A percentile compares a stretch with the other conserved stretches of the same genome.
Evolutionary conservation across 1,284 basidiomycete genomes (phyloP).

Genomic region (Macrocystidia cucumis): DNA sequence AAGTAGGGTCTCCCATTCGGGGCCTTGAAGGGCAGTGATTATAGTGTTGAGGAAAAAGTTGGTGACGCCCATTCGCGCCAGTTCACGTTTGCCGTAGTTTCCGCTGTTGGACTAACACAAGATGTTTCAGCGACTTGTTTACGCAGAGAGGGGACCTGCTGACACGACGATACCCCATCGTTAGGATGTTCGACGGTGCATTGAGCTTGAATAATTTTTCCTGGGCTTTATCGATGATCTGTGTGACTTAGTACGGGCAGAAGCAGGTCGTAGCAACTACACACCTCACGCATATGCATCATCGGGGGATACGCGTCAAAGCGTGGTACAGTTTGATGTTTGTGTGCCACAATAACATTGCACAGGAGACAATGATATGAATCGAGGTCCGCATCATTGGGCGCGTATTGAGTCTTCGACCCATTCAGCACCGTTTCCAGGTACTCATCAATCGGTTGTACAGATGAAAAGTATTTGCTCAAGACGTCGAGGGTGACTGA

Average conservation of each 20-base stretch:
- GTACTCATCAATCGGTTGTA: conserved; percentile 33
- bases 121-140: conserved; percentile 1
- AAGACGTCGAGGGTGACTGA: no score
- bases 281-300: conserved; percentile 50
- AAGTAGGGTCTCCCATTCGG: conserved; percentile 63
- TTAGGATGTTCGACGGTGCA: conserved; percentile 46
- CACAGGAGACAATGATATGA: conserved; percentile 33
- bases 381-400: conserved; percentile 23
- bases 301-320: conserved; percentile 29
- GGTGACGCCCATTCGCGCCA: conserved; percentile 26
- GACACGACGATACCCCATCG: conserved; percentile 58
- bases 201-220: conserved; percentile 39
- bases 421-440: conserved; percentile 27
- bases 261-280: conserved; percentile 9
- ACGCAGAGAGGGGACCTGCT: conserved; percentile 11
- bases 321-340: no score
- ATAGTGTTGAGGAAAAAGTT: conserved; percentile 72
- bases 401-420: conserved; percentile 7
- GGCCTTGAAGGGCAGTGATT: conserved; percentile 54
- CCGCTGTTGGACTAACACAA: conserved; percentile 15
- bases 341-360: conserved; percentile 35
- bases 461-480: conserved; percentile 22
- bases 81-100: conserved; percentile 18
- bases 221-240: conserved; percentile 59
- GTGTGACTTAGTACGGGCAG: not conserved